phyloP scores from a whole-genome alignment of 441 rosid species.

The Brassica hybrid region DNA sequence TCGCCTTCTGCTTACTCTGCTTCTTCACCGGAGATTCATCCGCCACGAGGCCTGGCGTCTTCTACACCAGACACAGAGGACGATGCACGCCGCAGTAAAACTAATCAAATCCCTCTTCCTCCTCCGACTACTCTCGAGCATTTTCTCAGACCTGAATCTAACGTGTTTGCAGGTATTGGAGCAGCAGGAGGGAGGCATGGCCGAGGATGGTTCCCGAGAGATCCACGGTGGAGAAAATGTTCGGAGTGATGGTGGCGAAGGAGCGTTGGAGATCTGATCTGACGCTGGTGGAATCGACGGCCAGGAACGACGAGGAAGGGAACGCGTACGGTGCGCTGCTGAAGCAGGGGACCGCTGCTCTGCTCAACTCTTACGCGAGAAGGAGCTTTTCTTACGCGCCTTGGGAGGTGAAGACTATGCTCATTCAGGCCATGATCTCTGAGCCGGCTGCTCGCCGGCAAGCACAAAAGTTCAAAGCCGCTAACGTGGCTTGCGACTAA shows the following conservation, averaged over 20 bases:
- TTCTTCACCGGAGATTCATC: constrained; percentile 32
- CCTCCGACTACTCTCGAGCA: neutral
- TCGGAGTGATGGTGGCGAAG: constrained; percentile 26
- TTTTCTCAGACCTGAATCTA: constrained; percentile 11
- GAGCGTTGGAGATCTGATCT: constrained; percentile 66
- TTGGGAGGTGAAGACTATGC: constrained; percentile 86
- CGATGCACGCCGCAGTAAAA: constrained; percentile 85
- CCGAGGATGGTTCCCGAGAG: constrained; percentile 87
- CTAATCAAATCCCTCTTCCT: neutral
- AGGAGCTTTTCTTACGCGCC: constrained; percentile 57
- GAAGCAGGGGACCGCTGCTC: constrained; percentile 79
- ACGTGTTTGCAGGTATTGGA: constrained; percentile 69
- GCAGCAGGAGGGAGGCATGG: constrained; percentile 77
- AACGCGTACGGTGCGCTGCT: constrained; percentile 60
- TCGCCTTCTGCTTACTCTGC: constrained; percentile 43
- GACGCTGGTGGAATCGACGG: constrained; percentile 71
- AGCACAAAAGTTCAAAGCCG: constrained; percentile 56
- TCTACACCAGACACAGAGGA: constrained; percentile 71
- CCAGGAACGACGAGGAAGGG: constrained; percentile 55
- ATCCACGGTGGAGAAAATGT: constrained; percentile 76
- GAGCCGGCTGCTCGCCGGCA: constrained; percentile 62
- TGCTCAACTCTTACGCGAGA: constrained; percentile 84
- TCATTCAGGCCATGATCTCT: constrained; percentile 70
- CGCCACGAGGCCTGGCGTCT: constrained; percentile 56
- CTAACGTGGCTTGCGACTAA: constrained; percentile 68